Evolutionary conservation across 306 rosid species (phyloP), one percentile per base, ranked within the genome.

Genomic region (Vigna angularis): DNA sequence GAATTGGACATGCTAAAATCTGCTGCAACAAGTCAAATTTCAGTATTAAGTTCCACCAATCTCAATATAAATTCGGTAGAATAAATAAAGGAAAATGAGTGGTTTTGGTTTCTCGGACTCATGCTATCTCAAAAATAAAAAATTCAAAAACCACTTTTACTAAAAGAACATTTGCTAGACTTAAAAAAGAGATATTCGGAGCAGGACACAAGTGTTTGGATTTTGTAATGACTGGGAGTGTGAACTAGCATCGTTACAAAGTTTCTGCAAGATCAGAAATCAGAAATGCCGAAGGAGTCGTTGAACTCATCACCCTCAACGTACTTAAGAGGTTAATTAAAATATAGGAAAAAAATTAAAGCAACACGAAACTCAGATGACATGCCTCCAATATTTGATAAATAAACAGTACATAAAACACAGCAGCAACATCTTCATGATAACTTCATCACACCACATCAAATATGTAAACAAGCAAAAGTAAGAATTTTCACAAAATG

Each of bases 1-100:
- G 87, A 81, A 69, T 81, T 84, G 36, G 97, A 88, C 91, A 95
- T 83, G 83, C 74, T 74, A 84, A 91, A 95, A 81, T 93, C 98
- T 89, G 87, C 89, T 76, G 79, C 81, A 82, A 84, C 57, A 79
- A 74, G 57, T 53, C 70, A 79, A 77, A 77, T 40, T 59, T 63
- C 65, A 5, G 1, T 49, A 73, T 73, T 40, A 67, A 38, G 52
- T 74, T 76, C 28, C 16, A 55, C 4, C 80, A 70, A 65, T 58
- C 70, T 55, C 42, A n/a, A 65, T 79, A 36, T 22, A 32, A 17
- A 58, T 32, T 65, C 32, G 28, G 48, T 12, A 51, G 44, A 48
- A 73, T 45, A 53, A 20, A 74, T 12, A 78, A 53, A 30, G 30
- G 30, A 55, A 72, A n/a, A 22, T 36, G 36, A 9, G 42, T 13